These are phyloP conservation scores for Aspergillus baeticus DNA, from an alignment of 495 filamentous ascomycete genomes.

Conservation along the genomic window DNA sequence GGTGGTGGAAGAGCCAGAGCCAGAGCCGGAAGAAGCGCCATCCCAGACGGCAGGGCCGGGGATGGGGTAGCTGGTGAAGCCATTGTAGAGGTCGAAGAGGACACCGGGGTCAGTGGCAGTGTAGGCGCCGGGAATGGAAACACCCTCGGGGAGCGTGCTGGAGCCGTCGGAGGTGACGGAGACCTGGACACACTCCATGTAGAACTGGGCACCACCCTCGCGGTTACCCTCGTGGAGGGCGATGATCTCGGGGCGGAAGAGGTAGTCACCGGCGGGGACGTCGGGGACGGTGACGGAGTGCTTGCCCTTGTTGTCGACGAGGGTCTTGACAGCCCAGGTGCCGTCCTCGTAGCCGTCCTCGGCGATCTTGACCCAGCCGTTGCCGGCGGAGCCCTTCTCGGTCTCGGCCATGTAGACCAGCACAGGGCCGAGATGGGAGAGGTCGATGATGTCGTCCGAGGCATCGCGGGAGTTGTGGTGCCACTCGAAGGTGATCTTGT, in stretches of 20 bases:
- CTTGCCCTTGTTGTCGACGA: conserved; percentile 25
- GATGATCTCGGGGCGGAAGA: conserved; percentile 27
- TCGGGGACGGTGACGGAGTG: conserved; percentile 25
- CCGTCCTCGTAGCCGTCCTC: conserved; percentile 23
- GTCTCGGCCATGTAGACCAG: conserved; percentile 26
- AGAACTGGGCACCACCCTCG: conserved; percentile 23
- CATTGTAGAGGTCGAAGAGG: conserved; percentile 23
- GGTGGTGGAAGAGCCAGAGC: conserved; percentile 7
- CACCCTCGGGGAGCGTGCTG: conserved; percentile 18
- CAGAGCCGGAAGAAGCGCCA: conserved; percentile 15
- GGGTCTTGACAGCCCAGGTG: conserved; percentile 22
- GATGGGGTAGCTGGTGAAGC: conserved; percentile 21
- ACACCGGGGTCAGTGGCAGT: conserved; percentile 17
- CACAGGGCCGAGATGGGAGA: conserved; percentile 23
- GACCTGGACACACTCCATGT: conserved; percentile 29
- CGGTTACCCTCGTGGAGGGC: conserved; percentile 22
- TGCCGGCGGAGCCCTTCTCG: conserved; percentile 17
- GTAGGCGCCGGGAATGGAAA: conserved; percentile 24
- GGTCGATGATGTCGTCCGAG: conserved; percentile 28
- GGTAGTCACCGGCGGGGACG: conserved; percentile 23
- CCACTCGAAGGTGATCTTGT: conserved; percentile 29
- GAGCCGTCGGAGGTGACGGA: conserved; percentile 22
- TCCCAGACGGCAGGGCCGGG: conserved; percentile 27
- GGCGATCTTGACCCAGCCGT: conserved; percentile 25
- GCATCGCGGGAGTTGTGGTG: conserved; percentile 21